Base-by-base conservation (phyloP, 192 early-diverging fungal genomes). In the Globomyces pollinis-pini region DNA sequence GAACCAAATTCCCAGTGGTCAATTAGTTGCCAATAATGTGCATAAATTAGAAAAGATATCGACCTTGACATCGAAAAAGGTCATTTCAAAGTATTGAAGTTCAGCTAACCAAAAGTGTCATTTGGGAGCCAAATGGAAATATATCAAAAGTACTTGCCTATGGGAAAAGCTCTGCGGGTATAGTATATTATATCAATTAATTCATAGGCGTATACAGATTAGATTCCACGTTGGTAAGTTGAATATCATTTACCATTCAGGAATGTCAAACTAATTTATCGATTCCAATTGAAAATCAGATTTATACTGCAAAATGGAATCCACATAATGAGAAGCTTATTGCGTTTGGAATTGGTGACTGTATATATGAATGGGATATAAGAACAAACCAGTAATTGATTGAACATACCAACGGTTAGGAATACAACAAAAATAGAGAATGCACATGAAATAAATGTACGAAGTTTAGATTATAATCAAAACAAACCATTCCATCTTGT, bases 401-500 rank as follows among this genome's bases (percentile, higher is more conserved):
- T 32, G 31, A 36, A 23, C 0, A 24, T 26, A 56, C 20, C n/a
- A n/a, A n/a, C n/a, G n/a, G 50, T 23, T 44, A 60, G 50, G 23
- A 11, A 32, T 18, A 33, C 59, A 3, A 58, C 80, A 44, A 43
- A 59, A 23, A 79, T 85, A 16, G 59, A 63, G 6, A 50, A 77
- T 16, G 87, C 91, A n/a, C 94, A 98, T 61, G 69, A 78, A n/a
- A 70, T 76, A n/a, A 72, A 67, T 33, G 69, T 93, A 24, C 77
- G 85, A 21, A 76, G 78, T 9, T 45, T 96, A 1, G 91, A 93
- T 69, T 89, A 81, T 62, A 98, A 98, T 62, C 84, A 88, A 3
- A 91, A 94, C 65, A 77, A 88, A 56, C 89, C 92, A 3, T 78
- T 89, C 60, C 77, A 88, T 35, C 53, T 98, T 24, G 91, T 81